Conservation (phyloP, 2,329 filamentous ascomycete genomes). For the Coniochaeta sp. region DNA sequence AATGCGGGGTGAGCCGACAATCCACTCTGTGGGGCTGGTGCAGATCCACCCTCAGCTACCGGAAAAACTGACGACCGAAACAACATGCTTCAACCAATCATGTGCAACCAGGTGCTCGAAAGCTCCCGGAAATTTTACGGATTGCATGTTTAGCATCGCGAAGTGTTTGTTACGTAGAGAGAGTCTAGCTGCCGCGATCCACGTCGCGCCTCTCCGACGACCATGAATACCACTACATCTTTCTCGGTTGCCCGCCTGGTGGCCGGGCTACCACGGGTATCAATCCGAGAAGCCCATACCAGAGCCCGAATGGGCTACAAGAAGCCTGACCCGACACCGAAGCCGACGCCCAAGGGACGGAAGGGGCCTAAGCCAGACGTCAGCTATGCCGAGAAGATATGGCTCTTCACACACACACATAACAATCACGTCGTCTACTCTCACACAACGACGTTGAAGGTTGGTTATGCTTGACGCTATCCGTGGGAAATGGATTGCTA, state of each 20-base stretch:
- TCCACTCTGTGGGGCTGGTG: not conserved
- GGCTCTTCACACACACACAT: slow-evolving; percentile 44
- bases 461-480: slow-evolving; percentile 19
- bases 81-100: not conserved
- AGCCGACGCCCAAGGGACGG: slow-evolving; percentile 12
- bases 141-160: not conserved
- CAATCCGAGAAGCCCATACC: slow-evolving; percentile 26
- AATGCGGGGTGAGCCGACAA: not conserved
- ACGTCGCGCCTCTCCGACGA: not conserved
- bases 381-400: slow-evolving; percentile 51
- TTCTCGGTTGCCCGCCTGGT: slow-evolving; percentile 28
- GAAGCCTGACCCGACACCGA: slow-evolving; percentile 15
- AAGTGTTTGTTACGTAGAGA: not conserved
- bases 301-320: slow-evolving; percentile 13
- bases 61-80: not conserved
- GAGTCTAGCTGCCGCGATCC: not conserved
- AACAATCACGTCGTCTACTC: slow-evolving; percentile 48
- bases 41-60: not conserved
- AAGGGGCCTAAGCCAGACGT: slow-evolving; percentile 14
- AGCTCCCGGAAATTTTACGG: slow-evolving; percentile 2
- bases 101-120: not conserved
- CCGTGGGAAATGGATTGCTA: not conserved
- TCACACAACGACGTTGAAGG: slow-evolving; percentile 36
- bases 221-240: slow-evolving; percentile 2
- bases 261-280: slow-evolving; percentile 30